These are phyloP conservation scores for Tricholoma sp. DNA, from an alignment of 768 basidiomycete genomes.

Conservation along the genomic window DNA sequence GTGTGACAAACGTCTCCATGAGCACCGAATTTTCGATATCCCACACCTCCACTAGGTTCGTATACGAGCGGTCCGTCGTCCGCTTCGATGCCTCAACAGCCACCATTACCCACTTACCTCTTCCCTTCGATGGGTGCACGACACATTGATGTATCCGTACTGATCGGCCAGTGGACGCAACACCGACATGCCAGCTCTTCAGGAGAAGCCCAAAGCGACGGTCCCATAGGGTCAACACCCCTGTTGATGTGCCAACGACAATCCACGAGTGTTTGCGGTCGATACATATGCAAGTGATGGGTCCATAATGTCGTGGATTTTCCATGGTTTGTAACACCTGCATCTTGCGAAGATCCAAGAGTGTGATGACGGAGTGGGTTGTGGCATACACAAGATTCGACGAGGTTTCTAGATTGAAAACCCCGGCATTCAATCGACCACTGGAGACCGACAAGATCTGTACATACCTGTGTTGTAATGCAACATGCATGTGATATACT, in stretches of 20 bases:
- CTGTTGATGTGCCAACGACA: slow-evolving; percentile 80
- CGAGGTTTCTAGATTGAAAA: slow-evolving; percentile 42
- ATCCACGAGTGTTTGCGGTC: slow-evolving; percentile 87
- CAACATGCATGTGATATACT: slow-evolving; percentile 79
- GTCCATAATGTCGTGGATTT: slow-evolving; percentile 81
- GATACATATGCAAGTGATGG: slow-evolving; percentile 79
- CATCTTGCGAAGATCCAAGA: slow-evolving; percentile 86
- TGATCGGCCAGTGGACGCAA: slow-evolving; percentile 43
- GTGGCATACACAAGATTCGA: slow-evolving; percentile 87
- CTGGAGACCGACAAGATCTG: neutral
- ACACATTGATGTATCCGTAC: slow-evolving; percentile 67
- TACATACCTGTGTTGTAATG: slow-evolving; percentile 72
- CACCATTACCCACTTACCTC: slow-evolving; percentile 88
- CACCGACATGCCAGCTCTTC: slow-evolving; percentile 80
- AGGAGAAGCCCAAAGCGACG: slow-evolving; percentile 87
- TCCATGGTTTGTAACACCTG: slow-evolving; percentile 68
- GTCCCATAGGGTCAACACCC: slow-evolving; percentile 90
- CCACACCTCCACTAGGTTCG: slow-evolving; percentile 79
- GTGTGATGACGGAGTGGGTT: slow-evolving; percentile 66
- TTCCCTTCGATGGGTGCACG: slow-evolving; percentile 82
- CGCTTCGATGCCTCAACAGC: slow-evolving; percentile 56
- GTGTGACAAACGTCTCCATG: slow-evolving; percentile 74
- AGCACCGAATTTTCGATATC: slow-evolving; percentile 79
- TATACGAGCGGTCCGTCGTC: slow-evolving; percentile 35
- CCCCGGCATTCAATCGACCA: neutral